Evolutionary conservation across 306 rosid genomes (phyloP).

Genomic region (Lathyrus oleraceus): DNA sequence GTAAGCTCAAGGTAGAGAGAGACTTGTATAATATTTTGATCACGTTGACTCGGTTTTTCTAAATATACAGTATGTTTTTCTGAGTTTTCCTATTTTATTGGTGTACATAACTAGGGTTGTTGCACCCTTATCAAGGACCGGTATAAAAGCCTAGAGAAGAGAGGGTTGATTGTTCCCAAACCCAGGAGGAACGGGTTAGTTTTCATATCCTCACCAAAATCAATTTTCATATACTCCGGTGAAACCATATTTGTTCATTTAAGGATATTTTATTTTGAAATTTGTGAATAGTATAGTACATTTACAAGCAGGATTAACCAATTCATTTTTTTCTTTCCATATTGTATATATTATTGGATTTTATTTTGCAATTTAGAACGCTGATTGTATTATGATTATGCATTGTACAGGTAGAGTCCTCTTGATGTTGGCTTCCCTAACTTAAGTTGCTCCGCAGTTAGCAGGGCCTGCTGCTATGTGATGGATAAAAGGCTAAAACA

Average conservation of each 20-base stretch:
- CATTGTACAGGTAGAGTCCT: conserved; percentile 38
- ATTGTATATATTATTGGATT: not conserved
- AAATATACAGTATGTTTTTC: not conserved
- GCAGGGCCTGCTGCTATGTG: conserved; percentile 24
- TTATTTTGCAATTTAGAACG: not conserved
- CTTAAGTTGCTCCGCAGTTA: conserved; percentile 5
- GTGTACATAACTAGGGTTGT: conserved; percentile 58
- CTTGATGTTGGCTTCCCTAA: conserved; percentile 3
- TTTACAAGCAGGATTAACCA: not conserved
- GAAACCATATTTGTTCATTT: no score
- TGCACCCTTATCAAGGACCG: conserved; percentile 82
- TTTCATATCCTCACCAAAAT: no score
- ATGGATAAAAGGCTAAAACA: conserved; percentile 15
- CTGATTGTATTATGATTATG: conserved; percentile 12
- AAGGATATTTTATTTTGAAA: no score
- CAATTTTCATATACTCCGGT: no score
- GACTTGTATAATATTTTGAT: not conserved
- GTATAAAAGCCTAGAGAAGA: conserved; percentile 81
- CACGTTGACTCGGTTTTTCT: conserved; percentile 17
- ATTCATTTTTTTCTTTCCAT: not conserved
- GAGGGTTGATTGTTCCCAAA: conserved; percentile 80
- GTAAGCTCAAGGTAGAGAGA: conserved; percentile 71
- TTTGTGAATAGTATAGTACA: no score
- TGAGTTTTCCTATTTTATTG: conserved; percentile 32
- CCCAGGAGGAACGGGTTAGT: conserved; percentile 61